Base-by-base conservation (phyloP, 352 stramenopile genomes). In the Pythium brachiatum region DNA sequence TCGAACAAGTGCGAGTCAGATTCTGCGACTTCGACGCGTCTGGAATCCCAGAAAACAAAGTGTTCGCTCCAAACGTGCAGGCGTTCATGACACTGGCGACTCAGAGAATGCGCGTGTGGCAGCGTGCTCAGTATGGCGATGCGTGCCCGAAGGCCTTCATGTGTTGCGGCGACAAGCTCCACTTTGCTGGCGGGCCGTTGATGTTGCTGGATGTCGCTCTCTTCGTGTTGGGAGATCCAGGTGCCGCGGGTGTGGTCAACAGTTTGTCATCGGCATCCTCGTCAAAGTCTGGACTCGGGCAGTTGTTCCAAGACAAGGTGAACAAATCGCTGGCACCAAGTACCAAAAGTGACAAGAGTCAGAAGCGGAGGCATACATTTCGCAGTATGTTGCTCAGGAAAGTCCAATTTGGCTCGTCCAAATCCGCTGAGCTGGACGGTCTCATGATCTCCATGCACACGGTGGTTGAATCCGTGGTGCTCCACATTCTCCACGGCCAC, bases 61-160 rank as follows among this genome's bases (percentile, higher is more conserved):
- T 69, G 8, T 89, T 88, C 53, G 76, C 60, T 9, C 34, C 61
- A 27, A 92, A 89, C 48, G 63, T 89, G 25, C 79, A 81, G 25
- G 75, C 81, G 6, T 88, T 92, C 39, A 66, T 88, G 21, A 76
- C 69, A 27, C 68, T 89, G 36, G 69, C 72, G 3, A 72, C 89
- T 25, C 56, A 62, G 31, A 88, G 82, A 41, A 90, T 90, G 76
- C 78, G 87, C 23, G 72, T 71, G 31, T 92, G 80, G 82, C 82
- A 92, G 50, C 72, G 75, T 25, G 67, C 82, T 11, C 82, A 92
- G 53, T 75, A 89, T 27, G 79, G 82, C 2, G 79, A 90, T 38
- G 74, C 70, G 7, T 90, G 81, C 36, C 79, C 81, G 15, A 21
- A 53, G 16, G 53, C 62, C 2, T 81, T 88, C 62, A 64, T 56